A percentile compares a stretch with the other conserved stretches of the same genome.
These are phyloP conservation scores for Hordeum marinum DNA, from an alignment of 176 grass and related monocot species.

Conservation along the genomic window DNA sequence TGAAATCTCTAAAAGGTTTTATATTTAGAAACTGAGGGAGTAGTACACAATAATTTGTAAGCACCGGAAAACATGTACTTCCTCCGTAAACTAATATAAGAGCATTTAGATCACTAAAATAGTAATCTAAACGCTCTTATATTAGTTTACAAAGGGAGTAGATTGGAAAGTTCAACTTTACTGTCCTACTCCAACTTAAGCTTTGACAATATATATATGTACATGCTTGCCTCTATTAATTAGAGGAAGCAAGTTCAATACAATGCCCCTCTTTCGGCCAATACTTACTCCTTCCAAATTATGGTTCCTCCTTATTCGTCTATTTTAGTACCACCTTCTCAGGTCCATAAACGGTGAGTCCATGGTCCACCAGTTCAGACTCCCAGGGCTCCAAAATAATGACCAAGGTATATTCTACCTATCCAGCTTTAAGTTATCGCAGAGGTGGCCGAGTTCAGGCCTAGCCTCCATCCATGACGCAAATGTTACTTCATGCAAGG, in stretches of 20 bases:
- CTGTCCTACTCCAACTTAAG: conserved; percentile 21
- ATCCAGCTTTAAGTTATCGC: conserved; percentile 87
- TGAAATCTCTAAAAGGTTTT: no score
- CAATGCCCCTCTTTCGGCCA: conserved; percentile 11
- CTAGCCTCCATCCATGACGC: conserved; percentile 84
- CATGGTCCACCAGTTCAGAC: neutral
- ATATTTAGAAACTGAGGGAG: no score
- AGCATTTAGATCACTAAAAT: no score
- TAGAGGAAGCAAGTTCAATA: conserved; percentile 21
- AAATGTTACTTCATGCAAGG: conserved; percentile 53
- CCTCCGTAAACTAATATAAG: no score
- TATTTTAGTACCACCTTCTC: neutral
- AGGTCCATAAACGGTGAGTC: neutral
- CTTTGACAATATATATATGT: conserved; percentile 27
- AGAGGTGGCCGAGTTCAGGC: conserved; percentile 94
- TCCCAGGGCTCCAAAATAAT: neutral
- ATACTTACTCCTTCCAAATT: neutral
- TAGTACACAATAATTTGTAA: neutral
- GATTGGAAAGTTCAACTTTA: conserved; percentile 4
- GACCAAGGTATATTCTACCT: conserved; percentile 36
- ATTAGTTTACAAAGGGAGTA: no score
- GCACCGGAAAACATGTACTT: neutral
- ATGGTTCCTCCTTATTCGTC: neutral
- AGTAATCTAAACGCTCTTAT: no score
- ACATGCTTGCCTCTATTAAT: conserved; percentile 33